Evolutionary conservation across 352 stramenopile species (phyloP).

Genomic region (Globisporangium spinosum): DNA sequence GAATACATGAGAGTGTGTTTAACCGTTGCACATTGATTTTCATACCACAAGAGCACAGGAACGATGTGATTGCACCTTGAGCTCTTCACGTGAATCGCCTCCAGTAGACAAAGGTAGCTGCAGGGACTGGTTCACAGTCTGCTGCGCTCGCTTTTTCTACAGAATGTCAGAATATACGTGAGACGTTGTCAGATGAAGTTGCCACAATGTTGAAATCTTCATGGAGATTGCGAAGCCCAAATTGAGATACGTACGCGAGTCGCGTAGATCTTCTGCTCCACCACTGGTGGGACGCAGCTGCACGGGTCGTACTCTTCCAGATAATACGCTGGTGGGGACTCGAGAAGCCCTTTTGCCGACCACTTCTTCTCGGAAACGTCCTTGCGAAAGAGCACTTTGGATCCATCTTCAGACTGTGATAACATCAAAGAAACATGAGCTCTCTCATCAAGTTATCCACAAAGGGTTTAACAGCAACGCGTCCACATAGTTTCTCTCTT

Average conservation of each 20-base stretch:
- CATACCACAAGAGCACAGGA: background rate
- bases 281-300: conserved; percentile 31
- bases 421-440: background rate
- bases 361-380: conserved; percentile 48
- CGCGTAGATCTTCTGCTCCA: conserved; percentile 63
- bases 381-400: conserved; percentile 52
- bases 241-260: conserved; percentile 30
- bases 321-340: conserved; percentile 44
- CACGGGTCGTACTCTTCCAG: conserved; percentile 52
- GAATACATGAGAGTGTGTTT: background rate
- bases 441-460: background rate
- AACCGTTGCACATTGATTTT: background rate
- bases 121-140: conserved; percentile 24
- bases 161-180: conserved; percentile 8
- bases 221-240: background rate
- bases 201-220: background rate
- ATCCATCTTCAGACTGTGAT: conserved; percentile 50
- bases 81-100: conserved; percentile 21
- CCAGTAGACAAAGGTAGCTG: conserved; percentile 20
- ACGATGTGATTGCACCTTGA: conserved; percentile 23
- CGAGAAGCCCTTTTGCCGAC: conserved; percentile 39
- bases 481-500: conserved; percentile 28
- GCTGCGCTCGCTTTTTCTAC: conserved; percentile 23
- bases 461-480: background rate
- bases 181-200: background rate